Conservation (phyloP, 306 rosid genomes). For the Prunus kanzakura region DNA sequence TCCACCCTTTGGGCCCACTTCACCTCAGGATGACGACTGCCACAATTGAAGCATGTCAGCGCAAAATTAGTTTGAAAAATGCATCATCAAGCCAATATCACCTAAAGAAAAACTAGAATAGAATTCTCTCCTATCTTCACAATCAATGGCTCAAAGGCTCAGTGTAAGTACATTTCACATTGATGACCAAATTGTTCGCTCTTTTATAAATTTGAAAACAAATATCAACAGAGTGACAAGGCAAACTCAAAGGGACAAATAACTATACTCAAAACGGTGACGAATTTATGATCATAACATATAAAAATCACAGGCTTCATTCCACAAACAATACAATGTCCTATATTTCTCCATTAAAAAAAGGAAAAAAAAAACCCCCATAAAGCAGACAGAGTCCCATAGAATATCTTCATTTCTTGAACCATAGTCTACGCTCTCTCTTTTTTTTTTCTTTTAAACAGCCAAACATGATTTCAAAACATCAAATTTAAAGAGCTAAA, state of each 20-base stretch:
- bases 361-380: background rate
- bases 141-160: background rate
- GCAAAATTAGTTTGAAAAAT: background rate
- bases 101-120: background rate
- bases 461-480: background rate
- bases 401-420: background rate
- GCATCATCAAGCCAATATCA: background rate
- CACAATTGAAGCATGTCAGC: background rate
- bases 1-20: conserved; percentile 98
- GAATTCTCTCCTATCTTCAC: background rate
- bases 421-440: background rate
- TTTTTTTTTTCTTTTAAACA: background rate
- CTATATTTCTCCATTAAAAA: background rate
- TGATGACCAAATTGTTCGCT: background rate
- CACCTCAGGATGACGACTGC: conserved; percentile 96
- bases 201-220: background rate
- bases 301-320: background rate
- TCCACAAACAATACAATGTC: background rate
- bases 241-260: background rate
- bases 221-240: background rate
- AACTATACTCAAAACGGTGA: background rate
- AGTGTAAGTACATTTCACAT: background rate
- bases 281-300: background rate
- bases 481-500: background rate
- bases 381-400: background rate